Base-by-base conservation (phyloP, 169 alveolate genomes). In the Eimeria necatrix region DNA sequence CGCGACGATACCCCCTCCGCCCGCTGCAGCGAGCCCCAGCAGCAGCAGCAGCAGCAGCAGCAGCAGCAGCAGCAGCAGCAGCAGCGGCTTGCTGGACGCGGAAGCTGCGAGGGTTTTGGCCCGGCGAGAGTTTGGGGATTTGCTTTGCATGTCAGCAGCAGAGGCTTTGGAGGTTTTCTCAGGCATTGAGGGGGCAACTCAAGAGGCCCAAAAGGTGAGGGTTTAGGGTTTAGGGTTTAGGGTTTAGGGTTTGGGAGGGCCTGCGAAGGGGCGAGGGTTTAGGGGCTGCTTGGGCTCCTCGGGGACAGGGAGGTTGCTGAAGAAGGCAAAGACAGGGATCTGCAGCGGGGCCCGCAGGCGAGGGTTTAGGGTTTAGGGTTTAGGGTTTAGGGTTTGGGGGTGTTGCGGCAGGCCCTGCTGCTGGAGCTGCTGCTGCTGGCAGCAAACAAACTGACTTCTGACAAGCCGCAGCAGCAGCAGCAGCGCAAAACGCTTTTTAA, bases 41-140 rank as follows among this genome's bases (percentile, higher is more conserved):
- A 32, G 41, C 41, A 32, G 41, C 41, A 32, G 41, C 41, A 32
- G 68, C 68, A 12, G 80, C 80, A 24, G 80, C 12, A 22, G 16
- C 80, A 22, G 16, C 80, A 22, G 56, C 1, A 41, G 41, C 88
- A 53, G 91, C 91, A 51, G 70, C 76, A 22, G 76, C 91, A 53
- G n/a, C 71, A 7, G 74, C 24, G 46, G 22, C 5, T 8, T 24
- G 46, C 26, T 53, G 73, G 48, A 56, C 52, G 91, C 20, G 24
- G 59, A 76, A 6, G 61, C 22, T 14, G 87, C 87, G 4, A 56
- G 87, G n/a, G 61, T 6, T 32, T 12, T 22, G 5, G 87, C 87
- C 0, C 0, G 61, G 59, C 87, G 87, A 5, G 87, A 76, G 61
- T 76, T 76, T 76, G 18, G 60, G 9, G 87, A 76, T 60, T 41